Percentiles rank a stretch among this genome's conserved stretches.
These are phyloP conservation scores for Pavlovales sp. DNA, from an alignment of 208 protist species.

Conservation along the genomic window DNA sequence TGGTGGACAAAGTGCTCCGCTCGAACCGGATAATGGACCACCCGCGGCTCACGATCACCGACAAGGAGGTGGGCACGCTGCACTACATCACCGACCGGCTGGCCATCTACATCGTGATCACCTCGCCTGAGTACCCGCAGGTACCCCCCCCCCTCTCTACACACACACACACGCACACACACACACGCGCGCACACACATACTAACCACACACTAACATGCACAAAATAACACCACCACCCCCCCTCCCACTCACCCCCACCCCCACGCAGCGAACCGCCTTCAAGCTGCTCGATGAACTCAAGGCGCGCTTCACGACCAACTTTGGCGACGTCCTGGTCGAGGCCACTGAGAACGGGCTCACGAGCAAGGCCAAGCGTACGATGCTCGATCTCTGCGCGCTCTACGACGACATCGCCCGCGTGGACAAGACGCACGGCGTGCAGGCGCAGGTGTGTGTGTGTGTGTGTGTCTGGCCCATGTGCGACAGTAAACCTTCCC, in stretches of 20 bases:
- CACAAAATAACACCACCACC: no score
- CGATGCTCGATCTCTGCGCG: not conserved
- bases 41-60: conserved; percentile 5
- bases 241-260: no score
- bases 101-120: not conserved
- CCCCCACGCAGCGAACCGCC: not conserved
- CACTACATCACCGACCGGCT: not conserved
- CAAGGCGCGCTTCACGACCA: not conserved
- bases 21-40: not conserved
- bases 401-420: not conserved
- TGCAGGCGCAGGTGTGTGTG: no score
- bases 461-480: no score
- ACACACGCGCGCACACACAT: no score
- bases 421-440: not conserved
- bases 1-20: conserved; percentile 1
- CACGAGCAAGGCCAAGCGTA: not conserved
- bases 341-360: not conserved
- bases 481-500: no score
- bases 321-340: not conserved
- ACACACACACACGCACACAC: no score
- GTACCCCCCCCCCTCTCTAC: no score
- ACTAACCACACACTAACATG: no score
- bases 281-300: conserved; percentile 11
- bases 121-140: not conserved
- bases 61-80: conserved; percentile 5